Base-by-base conservation (phyloP, 352 stramenopile genomes). In the Phytophthora ohioensis region DNA sequence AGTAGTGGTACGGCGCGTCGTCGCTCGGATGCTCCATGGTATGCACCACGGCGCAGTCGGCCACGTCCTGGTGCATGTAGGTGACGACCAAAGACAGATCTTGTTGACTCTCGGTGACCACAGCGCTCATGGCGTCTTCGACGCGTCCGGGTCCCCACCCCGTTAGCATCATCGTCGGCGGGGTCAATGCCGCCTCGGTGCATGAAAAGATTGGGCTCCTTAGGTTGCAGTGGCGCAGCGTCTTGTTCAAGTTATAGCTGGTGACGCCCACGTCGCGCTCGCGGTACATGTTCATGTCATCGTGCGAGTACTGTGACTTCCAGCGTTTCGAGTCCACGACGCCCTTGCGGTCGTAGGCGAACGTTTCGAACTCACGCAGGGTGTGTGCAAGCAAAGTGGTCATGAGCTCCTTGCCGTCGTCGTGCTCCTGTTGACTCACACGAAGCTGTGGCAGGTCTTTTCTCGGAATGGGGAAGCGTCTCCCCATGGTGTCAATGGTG, bases 51-150 rank as follows among this genome's bases (percentile, higher is more conserved):
- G 78, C 78, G 48, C 80, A 88, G 67, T 88, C 80, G 32, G 76
- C 76, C 41, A 88, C 80, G 41, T 85, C 78, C 15, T 84, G 70
- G 63, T 88, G 76, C 66, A 88, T 80, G 58, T 82, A 86, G 10
- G 74, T 79, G 49, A 88, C 78, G 0, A 84, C 78, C 35, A 88
- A 70, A 55, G 80, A 71, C 35, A 88, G 62, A 41, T 86, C 78
- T 34, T 83, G 65, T 21, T 86, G 80, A 49, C 65, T 75, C 57
- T 76, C 65, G n/a, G 80, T 82, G 2, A 86, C 73, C 1, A 88
- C 72, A 5, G 78, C 77, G 30, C 82, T 76, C 78, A 88, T 82
- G 10, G 76, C 76, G 61, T 88, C 73, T 34, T 88, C 73, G 1
- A 88, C 62, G 4, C 66, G 73, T 21, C 80, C 80, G 15, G 76